Percentiles rank a stretch among this genome's conserved stretches.
phyloP scores from a whole-genome alignment of 331 rosid genomes.

The Arachis monticola region DNA sequence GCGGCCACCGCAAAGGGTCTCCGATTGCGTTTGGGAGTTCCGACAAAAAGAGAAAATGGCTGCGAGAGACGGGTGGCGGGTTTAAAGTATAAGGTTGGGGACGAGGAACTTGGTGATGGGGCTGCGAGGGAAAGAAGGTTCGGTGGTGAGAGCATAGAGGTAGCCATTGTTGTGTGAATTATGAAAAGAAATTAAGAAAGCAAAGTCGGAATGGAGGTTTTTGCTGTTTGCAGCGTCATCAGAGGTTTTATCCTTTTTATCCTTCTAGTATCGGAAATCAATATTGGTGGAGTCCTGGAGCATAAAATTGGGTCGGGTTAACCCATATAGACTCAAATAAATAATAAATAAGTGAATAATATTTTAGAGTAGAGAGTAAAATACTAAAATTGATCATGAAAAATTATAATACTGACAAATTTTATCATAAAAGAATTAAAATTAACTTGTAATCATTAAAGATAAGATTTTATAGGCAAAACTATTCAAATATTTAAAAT shows the following conservation, averaged over 20 bases:
- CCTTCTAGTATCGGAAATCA: not conserved
- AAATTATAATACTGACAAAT: no score
- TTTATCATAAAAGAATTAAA: no score
- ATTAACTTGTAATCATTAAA: no score
- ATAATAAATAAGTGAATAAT: no score
- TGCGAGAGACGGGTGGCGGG: not conserved
- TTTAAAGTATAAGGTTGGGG: constrained; percentile 42
- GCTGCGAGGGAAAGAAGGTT: constrained; percentile 50
- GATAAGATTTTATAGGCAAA: no score
- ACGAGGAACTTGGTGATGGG: constrained; percentile 39
- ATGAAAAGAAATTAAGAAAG: not conserved
- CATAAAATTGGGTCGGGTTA: no score
- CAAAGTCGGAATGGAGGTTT: not conserved
- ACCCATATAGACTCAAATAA: no score
- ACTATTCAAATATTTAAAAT: no score
- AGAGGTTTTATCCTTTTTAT: constrained; percentile 44
- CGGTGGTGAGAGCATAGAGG: constrained; percentile 57
- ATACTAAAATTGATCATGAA: no score
- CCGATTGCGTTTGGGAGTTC: constrained; percentile 6
- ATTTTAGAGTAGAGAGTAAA: no score
- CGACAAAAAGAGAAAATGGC: not conserved
- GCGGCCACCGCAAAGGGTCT: constrained; percentile 65
- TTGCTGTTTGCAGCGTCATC: not conserved
- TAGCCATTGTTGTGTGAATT: constrained; percentile 53
- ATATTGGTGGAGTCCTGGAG: not conserved